Evolutionary conservation across 495 filamentous ascomycete species (phyloP), one percentile per base, ranked within the genome.

Genomic region (Penicillium coffeae): DNA sequence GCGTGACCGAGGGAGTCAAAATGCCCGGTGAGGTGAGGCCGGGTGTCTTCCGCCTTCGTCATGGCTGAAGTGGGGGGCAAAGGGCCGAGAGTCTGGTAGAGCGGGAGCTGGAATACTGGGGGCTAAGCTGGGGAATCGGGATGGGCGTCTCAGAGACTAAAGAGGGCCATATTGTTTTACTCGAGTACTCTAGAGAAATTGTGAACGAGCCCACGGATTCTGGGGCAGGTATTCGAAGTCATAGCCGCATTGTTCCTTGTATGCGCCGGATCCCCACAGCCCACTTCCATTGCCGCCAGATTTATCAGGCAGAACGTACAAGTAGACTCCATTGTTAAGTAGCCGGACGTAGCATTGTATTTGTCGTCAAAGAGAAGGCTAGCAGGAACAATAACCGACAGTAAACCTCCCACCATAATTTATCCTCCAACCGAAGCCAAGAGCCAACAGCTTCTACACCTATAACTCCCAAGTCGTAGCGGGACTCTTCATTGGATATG

Each of bases 1-100:
- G 76, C 72, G 71, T 77, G 76, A 73, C 69, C 63, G 62, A 44
- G 41, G 51, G 52, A 62, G 47, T 35, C 51, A 54, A 56, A 60
- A 47, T 48, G 30, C 53, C 48, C 52, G 50, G 46, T 19, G 51
- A 53, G 47, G 37, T 54, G 43, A 59, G 52, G 56, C 44, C 51
- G 51, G 40, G 53, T 53, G 48, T 56, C 49, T 57, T 62, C 60
- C 60, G 60, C 58, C 52, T 64, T 64, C 50, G 60, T 61, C 57
- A 60, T 60, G 50, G 34, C 25, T 30, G 25, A 30, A 30, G 25
- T 30, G 4, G 25, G 25, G 25, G 25, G 25, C 4, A 30, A 30
- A 5, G 10, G 10, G 25, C 25, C n/a, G n/a, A n/a, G n/a, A n/a
- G n/a, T n/a, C n/a, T n/a, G n/a, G n/a, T n/a, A n/a, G n/a, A n/a